phyloP scores from a whole-genome alignment of 768 basidiomycete species.

The Termitomyces sp. region DNA sequence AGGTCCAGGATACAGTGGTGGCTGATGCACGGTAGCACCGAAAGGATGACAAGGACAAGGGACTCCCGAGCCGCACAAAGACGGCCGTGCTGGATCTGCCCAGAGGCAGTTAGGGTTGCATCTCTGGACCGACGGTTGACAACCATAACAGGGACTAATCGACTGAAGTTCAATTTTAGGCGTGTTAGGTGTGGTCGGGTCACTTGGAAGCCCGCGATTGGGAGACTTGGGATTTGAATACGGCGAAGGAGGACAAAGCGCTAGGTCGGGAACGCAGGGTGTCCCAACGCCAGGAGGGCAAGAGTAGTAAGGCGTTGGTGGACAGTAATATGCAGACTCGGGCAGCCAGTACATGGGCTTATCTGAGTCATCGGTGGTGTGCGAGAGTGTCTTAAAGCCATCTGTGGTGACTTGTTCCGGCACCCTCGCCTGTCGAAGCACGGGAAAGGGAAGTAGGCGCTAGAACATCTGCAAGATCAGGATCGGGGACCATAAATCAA shows the following conservation, averaged over 20 bases:
- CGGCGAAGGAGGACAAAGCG: neutral
- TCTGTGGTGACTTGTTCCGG: neutral
- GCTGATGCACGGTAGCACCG: neutral
- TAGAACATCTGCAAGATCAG: no score
- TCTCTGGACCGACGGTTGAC: neutral
- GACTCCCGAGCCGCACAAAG: neutral
- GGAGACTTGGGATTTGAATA: neutral
- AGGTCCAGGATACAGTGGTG: neutral
- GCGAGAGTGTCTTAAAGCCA: neutral
- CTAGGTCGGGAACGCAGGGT: neutral
- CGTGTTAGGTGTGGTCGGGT: constrained; percentile 4
- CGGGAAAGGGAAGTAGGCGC: no score
- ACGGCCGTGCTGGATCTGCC: neutral
- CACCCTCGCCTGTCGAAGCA: neutral
- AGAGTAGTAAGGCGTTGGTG: neutral
- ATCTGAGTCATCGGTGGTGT: neutral
- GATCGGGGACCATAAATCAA: no score
- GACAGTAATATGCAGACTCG: neutral
- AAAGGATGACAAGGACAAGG: neutral
- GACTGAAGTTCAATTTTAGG: neutral
- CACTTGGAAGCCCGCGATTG: neutral
- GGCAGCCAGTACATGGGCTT: neutral
- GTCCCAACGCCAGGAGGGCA: neutral
- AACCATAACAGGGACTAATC: neutral
- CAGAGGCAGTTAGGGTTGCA: neutral